These are phyloP conservation scores for Ottelia alismoides DNA, from an alignment of 106 monocot genomes.

Conservation along the genomic window DNA sequence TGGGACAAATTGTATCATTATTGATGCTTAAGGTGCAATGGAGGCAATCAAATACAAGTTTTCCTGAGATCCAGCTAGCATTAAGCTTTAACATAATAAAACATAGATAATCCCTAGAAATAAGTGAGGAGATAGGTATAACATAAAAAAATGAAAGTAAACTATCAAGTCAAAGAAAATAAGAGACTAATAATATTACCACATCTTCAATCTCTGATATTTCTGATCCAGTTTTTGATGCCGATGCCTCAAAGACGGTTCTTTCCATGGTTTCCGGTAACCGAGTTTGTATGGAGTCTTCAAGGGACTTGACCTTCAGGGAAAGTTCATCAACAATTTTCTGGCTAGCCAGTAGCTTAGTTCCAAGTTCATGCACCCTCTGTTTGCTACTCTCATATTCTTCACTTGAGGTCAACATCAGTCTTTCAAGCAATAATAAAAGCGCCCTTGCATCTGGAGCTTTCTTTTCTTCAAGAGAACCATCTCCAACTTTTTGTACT, in stretches of 20 bases:
- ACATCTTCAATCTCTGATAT: slow-evolving; percentile 84
- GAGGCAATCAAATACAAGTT: too few species aligned
- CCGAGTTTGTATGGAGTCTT: slow-evolving; percentile 48
- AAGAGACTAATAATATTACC: too few species aligned
- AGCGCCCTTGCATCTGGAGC: slow-evolving; percentile 24
- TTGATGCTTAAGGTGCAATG: too few species aligned
- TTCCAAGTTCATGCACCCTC: slow-evolving; percentile 49
- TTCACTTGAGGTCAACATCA: slow-evolving; percentile 16
- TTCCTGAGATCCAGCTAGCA: too few species aligned
- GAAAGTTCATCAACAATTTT: slow-evolving; percentile 44
- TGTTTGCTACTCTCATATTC: slow-evolving; percentile 59
- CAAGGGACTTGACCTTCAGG: slow-evolving; percentile 47
- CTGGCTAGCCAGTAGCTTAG: slow-evolving; percentile 51
- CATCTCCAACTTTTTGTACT: slow-evolving; percentile 39
- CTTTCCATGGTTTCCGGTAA: slow-evolving; percentile 55
- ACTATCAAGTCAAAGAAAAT: too few species aligned
- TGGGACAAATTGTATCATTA: too few species aligned
- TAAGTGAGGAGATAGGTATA: too few species aligned
- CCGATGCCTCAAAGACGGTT: slow-evolving; percentile 48
- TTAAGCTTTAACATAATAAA: too few species aligned
- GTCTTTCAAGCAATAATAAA: slow-evolving; percentile 43
- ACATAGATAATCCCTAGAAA: too few species aligned
- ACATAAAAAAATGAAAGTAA: too few species aligned
- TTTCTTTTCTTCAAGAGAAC: slow-evolving; percentile 46
- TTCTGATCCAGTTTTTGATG: slow-evolving; percentile 41